Conservation (phyloP, 148 eudicot genomes). For the Rhododendron williamsianum region DNA sequence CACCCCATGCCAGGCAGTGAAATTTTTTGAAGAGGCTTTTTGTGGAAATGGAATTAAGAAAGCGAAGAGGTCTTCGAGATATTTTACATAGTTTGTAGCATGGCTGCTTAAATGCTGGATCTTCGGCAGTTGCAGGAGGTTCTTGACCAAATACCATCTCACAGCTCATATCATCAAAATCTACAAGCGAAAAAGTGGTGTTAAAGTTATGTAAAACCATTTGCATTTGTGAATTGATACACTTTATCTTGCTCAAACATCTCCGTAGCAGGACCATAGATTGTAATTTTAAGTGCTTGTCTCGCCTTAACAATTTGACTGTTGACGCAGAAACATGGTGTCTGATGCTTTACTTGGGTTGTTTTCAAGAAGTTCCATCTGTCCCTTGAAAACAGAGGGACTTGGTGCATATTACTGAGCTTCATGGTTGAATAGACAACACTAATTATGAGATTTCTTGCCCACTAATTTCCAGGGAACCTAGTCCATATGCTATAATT, state of each 20-base stretch:
- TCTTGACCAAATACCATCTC: conserved; percentile 22
- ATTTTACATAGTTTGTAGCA: conserved; percentile 14
- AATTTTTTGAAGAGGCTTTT: neutral
- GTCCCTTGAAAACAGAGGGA: neutral
- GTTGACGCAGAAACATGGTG: neutral
- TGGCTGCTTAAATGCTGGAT: conserved; percentile 22
- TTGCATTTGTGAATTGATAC: neutral
- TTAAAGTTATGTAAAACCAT: neutral
- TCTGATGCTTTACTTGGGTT: neutral
- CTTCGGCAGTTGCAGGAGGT: conserved; percentile 13
- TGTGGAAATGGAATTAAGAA: neutral
- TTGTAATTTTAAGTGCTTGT: neutral
- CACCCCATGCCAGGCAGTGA: neutral
- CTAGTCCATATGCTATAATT: conserved; percentile 9
- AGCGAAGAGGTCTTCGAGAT: conserved; percentile 1
- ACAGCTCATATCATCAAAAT: conserved; percentile 57
- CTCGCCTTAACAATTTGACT: neutral
- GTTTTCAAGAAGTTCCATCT: neutral
- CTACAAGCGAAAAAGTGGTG: conserved; percentile 14
- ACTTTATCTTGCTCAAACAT: neutral
- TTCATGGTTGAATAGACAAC: neutral
- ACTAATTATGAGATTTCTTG: neutral
- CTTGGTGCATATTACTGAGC: neutral
- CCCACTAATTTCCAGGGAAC: neutral
- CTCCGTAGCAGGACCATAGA: neutral